Conservation (phyloP, 495 filamentous ascomycete species). For the Penicillium manginii region DNA sequence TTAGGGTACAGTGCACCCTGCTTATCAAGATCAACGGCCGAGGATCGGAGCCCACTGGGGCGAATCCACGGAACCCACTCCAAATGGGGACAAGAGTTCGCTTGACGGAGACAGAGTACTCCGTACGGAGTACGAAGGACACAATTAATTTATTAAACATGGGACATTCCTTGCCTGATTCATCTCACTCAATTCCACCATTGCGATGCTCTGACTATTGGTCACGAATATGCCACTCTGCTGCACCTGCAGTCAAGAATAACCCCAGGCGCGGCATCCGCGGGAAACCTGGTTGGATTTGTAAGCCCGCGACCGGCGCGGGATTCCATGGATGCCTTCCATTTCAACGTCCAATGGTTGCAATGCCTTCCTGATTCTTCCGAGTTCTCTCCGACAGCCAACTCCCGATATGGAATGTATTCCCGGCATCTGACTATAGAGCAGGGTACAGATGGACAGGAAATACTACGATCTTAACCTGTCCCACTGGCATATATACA, state of each 20-base stretch:
- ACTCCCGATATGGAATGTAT: no score
- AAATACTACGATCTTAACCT: no score
- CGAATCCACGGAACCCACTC: constrained; percentile 16
- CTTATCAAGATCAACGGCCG: neutral
- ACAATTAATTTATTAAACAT: no score
- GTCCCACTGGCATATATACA: no score
- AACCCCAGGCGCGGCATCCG: neutral
- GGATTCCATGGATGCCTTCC: neutral
- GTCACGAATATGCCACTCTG: no score
- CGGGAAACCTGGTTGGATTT: constrained; percentile 7
- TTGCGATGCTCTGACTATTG: no score
- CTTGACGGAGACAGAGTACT: neutral
- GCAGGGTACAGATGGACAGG: no score
- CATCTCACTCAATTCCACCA: no score
- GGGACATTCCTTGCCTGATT: no score
- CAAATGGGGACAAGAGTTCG: neutral
- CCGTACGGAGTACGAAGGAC: no score
- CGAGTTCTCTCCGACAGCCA: neutral
- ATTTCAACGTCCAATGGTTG: neutral
- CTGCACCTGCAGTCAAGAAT: no score
- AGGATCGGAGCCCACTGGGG: constrained; percentile 17
- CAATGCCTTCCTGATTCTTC: constrained; percentile 12
- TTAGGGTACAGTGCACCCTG: neutral
- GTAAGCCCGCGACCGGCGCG: constrained; percentile 10
- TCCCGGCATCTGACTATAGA: no score